A percentile compares a stretch with the other conserved stretches of the same genome.
Evolutionary conservation across 805 yeast genomes (phyloP).

Genomic region (Candida pseudofarinosa): DNA sequence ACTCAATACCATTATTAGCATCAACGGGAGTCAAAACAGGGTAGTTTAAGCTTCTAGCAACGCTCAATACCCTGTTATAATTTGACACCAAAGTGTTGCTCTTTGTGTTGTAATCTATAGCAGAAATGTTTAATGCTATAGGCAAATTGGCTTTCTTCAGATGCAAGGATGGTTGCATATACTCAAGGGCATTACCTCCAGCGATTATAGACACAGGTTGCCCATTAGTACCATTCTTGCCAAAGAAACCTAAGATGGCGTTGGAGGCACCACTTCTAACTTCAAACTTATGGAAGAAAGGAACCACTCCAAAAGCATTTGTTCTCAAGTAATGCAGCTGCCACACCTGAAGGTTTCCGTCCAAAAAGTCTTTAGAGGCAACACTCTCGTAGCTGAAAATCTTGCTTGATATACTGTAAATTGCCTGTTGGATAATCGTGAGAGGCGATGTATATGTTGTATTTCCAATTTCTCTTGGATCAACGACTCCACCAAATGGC

Average conservation of each 20-base stretch:
- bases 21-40: constrained; percentile 69
- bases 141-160: constrained; percentile 43
- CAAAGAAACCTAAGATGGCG: constrained; percentile 68
- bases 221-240: constrained; percentile 26
- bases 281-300: constrained; percentile 58
- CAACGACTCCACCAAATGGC: constrained; percentile 63
- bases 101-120: constrained; percentile 62
- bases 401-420: constrained; percentile 47
- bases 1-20: constrained; percentile 46
- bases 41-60: constrained; percentile 59
- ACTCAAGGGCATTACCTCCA: constrained; percentile 64
- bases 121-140: constrained; percentile 68
- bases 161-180: constrained; percentile 59
- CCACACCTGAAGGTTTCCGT: constrained; percentile 62
- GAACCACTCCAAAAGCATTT: constrained; percentile 56
- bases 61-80: constrained; percentile 55
- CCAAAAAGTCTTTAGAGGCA: constrained; percentile 58
- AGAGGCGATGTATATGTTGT: constrained; percentile 51
- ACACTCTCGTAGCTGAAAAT: constrained; percentile 69
- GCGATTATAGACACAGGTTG: constrained; percentile 48
- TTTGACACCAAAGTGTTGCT: constrained; percentile 56
- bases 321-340: constrained; percentile 40
- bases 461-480: constrained; percentile 48
- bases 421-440: constrained; percentile 50
- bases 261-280: constrained; percentile 83